Evolutionary conservation across 306 rosid species (phyloP).

Genomic region (Spatholobus suberectus): DNA sequence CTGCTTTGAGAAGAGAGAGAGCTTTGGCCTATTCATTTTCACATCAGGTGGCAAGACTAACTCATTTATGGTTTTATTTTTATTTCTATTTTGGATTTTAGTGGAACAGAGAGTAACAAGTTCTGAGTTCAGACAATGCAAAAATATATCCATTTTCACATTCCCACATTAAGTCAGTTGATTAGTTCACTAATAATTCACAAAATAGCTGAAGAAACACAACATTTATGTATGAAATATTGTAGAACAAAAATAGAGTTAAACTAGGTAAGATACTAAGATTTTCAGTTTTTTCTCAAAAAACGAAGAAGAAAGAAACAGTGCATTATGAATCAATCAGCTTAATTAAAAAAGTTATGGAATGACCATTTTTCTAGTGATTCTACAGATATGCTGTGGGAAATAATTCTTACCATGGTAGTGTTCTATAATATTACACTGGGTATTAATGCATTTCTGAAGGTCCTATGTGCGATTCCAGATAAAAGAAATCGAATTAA

Average conservation of each 20-base stretch:
- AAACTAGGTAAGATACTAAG: not conserved
- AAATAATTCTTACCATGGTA: not conserved
- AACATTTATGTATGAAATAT: not conserved
- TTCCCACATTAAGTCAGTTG: not conserved
- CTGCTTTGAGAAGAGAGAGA: conserved; percentile 85
- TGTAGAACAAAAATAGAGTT: not conserved
- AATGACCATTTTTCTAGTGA: not conserved
- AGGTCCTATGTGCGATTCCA: not conserved
- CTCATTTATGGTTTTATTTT: not conserved
- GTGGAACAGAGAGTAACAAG: not conserved
- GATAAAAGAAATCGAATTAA: not conserved
- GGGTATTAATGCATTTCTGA: not conserved
- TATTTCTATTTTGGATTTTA: conserved; percentile 8
- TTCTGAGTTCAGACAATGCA: not conserved
- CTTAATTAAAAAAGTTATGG: not conserved
- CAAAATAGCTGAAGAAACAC: not conserved
- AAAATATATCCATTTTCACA: not conserved
- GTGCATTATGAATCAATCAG: not conserved
- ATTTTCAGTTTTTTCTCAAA: not conserved
- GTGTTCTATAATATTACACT: not conserved
- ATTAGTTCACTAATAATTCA: not conserved
- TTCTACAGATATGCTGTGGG: not conserved
- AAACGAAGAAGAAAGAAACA: not conserved
- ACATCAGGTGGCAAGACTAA: conserved; percentile 67
- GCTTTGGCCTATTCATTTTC: conserved; percentile 89